A percentile compares a stretch with the other conserved stretches of the same genome.
Evolutionary conservation across 2,329 filamentous ascomycete species (phyloP).

Genomic region (Teratosphaeria destructans): DNA sequence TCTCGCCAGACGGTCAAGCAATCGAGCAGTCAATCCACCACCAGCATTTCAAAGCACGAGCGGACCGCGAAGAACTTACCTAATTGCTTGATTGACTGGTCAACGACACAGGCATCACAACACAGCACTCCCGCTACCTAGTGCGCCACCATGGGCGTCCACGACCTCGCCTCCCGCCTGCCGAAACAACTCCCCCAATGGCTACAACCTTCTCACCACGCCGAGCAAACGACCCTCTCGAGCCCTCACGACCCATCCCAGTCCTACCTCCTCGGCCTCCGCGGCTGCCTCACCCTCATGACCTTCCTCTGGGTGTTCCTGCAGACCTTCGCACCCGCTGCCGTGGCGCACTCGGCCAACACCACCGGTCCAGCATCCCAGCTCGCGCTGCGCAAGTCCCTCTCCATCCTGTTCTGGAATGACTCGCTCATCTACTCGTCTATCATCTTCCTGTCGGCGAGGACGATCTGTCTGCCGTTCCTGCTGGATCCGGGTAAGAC

Average conservation of each 20-base stretch:
- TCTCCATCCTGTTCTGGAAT: slow-evolving; percentile 38
- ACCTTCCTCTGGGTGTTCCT: slow-evolving; percentile 37
- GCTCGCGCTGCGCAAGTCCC: slow-evolving; percentile 31
- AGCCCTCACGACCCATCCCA: slow-evolving; percentile 8
- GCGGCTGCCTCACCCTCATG: slow-evolving; percentile 31
- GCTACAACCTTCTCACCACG: background rate
- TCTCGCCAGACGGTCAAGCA: background rate
- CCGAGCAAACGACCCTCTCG: background rate
- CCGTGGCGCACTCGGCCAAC: slow-evolving; percentile 29
- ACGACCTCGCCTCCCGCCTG: background rate
- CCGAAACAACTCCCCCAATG: slow-evolving; percentile 4
- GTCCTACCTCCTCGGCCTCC: slow-evolving; percentile 31
- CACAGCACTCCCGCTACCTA: background rate
- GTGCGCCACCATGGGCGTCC: background rate
- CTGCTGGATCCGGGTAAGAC: slow-evolving; percentile 20
- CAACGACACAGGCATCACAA: background rate
- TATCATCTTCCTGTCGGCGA: slow-evolving; percentile 36
- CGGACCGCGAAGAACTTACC: background rate
- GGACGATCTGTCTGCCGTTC: slow-evolving; percentile 23
- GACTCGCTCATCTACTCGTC: slow-evolving; percentile 35
- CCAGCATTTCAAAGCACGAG: too few species aligned
- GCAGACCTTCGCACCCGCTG: slow-evolving; percentile 31
- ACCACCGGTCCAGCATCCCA: slow-evolving; percentile 27
- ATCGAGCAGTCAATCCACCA: background rate
- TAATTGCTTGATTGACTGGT: background rate